Evolutionary conservation across 768 basidiomycete species (phyloP), one percentile per base, ranked within the genome.

Genomic region (Psilocybe cyanescens): DNA sequence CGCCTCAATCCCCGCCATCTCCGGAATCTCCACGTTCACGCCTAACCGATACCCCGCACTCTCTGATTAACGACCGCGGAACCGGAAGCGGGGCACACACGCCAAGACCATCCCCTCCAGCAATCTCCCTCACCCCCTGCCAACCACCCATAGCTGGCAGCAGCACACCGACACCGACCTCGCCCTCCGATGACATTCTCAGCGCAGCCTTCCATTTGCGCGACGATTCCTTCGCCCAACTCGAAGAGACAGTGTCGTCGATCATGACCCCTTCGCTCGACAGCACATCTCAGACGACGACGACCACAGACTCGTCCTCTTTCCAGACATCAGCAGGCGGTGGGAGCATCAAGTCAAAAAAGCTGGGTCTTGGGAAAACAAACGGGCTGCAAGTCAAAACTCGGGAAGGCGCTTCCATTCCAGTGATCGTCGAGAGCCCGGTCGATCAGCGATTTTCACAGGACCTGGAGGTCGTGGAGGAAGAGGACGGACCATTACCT

Each of bases 341-440:
- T 8, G 48, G 37, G 24, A 51, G 47, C n/a, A 8, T 44, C 24
- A 33, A 24, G 8, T 51, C 41, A 12, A 30, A 55, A 11, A 53
- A 33, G 41, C 55, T 49, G 1, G 57, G 50, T 19, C 67, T 61
- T 57, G 67, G 71, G 54, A 67, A 67, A 56, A 60, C 59, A 11
- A 59, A 54, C 8, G 46, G 58, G 55, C 58, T 70, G 16, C 66
- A 67, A 49, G 54, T 69, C 37, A 71, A 68, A 58, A 67, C 60
- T 11, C 55, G 66, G 8, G 68, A 68, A 24, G 51, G 61, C n/a
- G 57, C 28, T 28, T 64, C 64, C 35, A 69, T 72, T 53, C 72
- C 73, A 6, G 67, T 74, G 52, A 76, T 79, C 39, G 62, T 74
- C 29, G 79, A 81, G 70, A 79, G 75, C 57, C 77, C 80, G 6